These are phyloP conservation scores for Trypanosoma platydactyli DNA, from an alignment of 208 protist species.

Conservation along the genomic window DNA sequence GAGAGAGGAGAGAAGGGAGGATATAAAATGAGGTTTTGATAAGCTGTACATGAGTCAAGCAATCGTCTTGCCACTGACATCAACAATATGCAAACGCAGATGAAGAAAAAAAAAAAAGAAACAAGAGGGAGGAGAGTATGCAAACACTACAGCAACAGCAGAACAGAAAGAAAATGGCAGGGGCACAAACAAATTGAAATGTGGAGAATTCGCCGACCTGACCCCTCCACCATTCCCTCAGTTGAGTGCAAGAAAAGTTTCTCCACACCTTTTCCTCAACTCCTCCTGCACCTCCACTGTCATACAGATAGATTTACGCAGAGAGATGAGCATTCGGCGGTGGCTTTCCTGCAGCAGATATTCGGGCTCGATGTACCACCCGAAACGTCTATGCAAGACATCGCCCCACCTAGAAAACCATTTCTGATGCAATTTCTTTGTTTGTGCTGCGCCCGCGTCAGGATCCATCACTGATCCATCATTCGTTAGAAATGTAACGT, in stretches of 20 bases:
- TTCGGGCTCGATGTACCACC: constrained; percentile 82
- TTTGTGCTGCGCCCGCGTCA: background rate
- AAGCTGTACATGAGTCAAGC: background rate
- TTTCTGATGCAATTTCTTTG: background rate
- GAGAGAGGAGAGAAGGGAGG: background rate
- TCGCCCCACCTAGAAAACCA: constrained; percentile 24
- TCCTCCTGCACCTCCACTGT: constrained; percentile 68
- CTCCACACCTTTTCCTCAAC: constrained; percentile 35
- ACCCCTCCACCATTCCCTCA: background rate
- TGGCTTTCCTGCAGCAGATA: constrained; percentile 77
- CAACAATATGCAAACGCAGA: background rate
- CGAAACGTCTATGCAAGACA: constrained; percentile 45
- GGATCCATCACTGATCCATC: constrained; percentile 3
- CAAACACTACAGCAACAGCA: background rate
- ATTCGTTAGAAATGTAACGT: background rate
- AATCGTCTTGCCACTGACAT: background rate
- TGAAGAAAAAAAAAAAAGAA: constrained; percentile 22
- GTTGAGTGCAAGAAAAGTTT: constrained; percentile 6
- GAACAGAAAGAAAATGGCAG: background rate
- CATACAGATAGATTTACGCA: constrained; percentile 61
- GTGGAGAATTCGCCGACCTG: background rate
- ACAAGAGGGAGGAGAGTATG: background rate
- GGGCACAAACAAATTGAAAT: background rate
- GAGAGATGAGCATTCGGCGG: constrained; percentile 53
- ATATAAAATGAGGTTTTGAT: background rate